phyloP scores from a whole-genome alignment of 116 monocot species.

The Posidonia oceanica region DNA sequence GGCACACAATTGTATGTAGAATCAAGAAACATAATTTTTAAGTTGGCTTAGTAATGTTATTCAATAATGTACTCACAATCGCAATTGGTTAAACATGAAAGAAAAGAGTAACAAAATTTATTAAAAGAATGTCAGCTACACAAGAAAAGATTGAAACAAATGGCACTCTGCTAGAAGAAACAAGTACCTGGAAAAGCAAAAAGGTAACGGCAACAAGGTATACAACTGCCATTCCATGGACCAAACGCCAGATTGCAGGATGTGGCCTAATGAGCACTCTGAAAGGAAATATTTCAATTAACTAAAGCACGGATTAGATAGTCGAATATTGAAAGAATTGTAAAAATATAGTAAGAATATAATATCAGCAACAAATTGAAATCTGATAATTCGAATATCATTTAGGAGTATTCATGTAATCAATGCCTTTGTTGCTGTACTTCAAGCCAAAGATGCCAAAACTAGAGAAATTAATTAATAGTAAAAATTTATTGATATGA shows the following conservation, averaged over 20 bases:
- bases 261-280: conserved; percentile 93
- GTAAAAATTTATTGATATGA: too few relatives aligned
- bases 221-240: conserved; percentile 91
- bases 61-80: too few relatives aligned
- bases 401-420: too few relatives aligned
- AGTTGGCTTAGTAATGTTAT: too few relatives aligned
- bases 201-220: conserved; percentile 95
- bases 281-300: conserved; percentile 9
- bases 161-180: not conserved
- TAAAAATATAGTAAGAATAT: not conserved
- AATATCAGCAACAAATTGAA: not conserved
- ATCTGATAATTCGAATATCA: too few relatives aligned
- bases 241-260: conserved; percentile 91
- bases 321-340: not conserved
- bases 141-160: not conserved
- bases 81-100: too few relatives aligned
- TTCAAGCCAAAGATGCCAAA: too few relatives aligned
- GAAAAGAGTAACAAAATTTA: not conserved
- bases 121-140: not conserved
- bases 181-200: conserved; percentile 83
- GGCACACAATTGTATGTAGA: too few relatives aligned
- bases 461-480: too few relatives aligned
- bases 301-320: not conserved
- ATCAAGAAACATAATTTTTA: too few relatives aligned
- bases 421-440: too few relatives aligned